Evolutionary conservation across 2,329 filamentous ascomycete species (phyloP), one percentile per base, ranked within the genome.

Genomic region (Acephala macrosclerotiorum): DNA sequence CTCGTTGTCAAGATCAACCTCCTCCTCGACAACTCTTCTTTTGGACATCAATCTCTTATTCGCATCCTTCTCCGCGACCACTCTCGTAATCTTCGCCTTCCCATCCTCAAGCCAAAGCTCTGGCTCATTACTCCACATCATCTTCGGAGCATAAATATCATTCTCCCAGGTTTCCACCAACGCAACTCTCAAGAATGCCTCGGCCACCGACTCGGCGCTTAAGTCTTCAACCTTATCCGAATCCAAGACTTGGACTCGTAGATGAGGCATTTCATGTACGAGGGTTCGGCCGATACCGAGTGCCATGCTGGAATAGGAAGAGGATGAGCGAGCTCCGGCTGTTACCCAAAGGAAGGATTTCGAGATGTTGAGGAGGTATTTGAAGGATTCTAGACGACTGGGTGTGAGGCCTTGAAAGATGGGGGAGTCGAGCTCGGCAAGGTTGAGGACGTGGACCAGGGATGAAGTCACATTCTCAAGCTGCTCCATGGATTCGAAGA

Each of bases 291-390:
- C 66, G 35, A 72, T 58, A 25, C 70, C 71, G 7, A 72, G 59
- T 2, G 49, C 56, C 68, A 67, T 67, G 40, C 65, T 68, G 1
- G 62, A 56, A 22, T 71, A 70, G 8, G 70, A 69, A 1, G 66
- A 26, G 4, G 64, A 57, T 12, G 53, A 57, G 26, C 51, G 29
- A 25, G 47, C 58, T 26, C 68, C 71, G 26, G 25, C 18, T 22
- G 66, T 71, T 3, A 68, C 58, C 70, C 71, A 73, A 12, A 73
- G 58, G 38, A 72, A 61, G 12, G 20, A 60, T 22, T 67, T 61
- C 1, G 64, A 57, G 25, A 59, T 62, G 16, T 66, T 62, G 6
- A 66, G 49, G 4, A 66, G 55, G 0, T 35, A 38, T 26, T 63
- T 66, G 56, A 66, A 55, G 3, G 36, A 35, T 42, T 66, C 64